Evolutionary conservation across 352 stramenopile genomes (phyloP), one percentile per base, ranked within the genome.

Genomic region (Phytopythium mirpurense): DNA sequence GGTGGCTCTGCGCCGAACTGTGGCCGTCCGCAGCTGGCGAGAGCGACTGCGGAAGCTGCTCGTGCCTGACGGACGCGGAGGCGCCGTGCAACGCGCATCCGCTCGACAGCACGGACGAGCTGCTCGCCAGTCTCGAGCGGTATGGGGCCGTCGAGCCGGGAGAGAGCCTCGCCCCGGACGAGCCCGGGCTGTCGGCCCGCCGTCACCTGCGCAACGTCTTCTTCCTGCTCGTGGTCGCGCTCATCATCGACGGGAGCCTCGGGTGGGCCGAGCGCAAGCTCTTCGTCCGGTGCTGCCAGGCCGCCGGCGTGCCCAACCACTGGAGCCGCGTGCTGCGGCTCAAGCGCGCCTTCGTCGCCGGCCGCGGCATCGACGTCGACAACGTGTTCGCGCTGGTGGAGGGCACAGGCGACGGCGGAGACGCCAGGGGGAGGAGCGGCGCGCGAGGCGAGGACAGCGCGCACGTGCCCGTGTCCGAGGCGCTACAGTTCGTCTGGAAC

Each of bases 171-270:
- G 10, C 14, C 46, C 48, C 5, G 29, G 35, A 9, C 19, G 36
- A 31, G 11, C 23, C 3, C 24, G 56, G 35, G 0, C 8, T 62
- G 12, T 26, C 61, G 1, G 57, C 59, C 19, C 56, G 46, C 2
- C 62, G 71, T 5, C 70, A 81, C 43, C 34, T 73, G 8, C 61
- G 57, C 14, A 81, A 78, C 36, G 51, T 84, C 15, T 68, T 78
- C 38, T 72, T 77, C 40, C 51, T 83, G 34, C 59, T 84, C 10
- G 67, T 76, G 26, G 46, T 79, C 23, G 27, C 62, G 21, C 56
- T 81, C 24, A 59, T 84, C 24, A 74, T 80, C 51, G 68, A 81
- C 27, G 68, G 68, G 12, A 62, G 53, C 36, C 58, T 84, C n/a
- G 70, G 74, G 37, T 78, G 65, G 70, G 46, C 57, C 14, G 73